A percentile compares a stretch with the other conserved stretches of the same genome.
Conservation (phyloP, 1,284 basidiomycete species). For the Phaffia rhodozyma region DNA sequence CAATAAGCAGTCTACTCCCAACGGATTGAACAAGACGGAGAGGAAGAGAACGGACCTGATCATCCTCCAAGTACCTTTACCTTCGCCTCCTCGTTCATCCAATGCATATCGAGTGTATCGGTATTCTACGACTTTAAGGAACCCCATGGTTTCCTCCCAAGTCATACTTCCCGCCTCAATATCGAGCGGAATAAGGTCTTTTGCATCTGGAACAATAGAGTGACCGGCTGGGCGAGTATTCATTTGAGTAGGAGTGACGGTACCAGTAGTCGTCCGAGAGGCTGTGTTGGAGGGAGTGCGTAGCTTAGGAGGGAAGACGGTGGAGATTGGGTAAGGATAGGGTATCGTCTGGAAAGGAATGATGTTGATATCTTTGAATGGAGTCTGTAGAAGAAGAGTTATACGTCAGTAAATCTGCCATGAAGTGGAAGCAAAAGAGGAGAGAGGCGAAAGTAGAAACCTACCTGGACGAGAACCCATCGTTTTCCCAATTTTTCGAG, state of each 20-base stretch:
- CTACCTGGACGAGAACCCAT: slow-evolving; percentile 76
- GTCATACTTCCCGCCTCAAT: slow-evolving; percentile 31
- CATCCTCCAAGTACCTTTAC: slow-evolving; percentile 61
- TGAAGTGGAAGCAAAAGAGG: not conserved
- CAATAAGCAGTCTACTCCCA: slow-evolving; percentile 12
- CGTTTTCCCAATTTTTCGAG: slow-evolving; percentile 51
- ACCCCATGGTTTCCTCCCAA: slow-evolving; percentile 34
- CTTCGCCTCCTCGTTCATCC: slow-evolving; percentile 51
- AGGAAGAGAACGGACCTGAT: slow-evolving; percentile 46
- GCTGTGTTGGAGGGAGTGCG: slow-evolving; percentile 10
- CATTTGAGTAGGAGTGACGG: slow-evolving; percentile 17
- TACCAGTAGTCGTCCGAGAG: slow-evolving; percentile 15
- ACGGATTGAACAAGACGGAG: not conserved
- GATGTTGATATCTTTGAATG: slow-evolving; percentile 66
- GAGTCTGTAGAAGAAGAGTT: slow-evolving; percentile 45
- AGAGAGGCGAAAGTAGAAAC: slow-evolving; percentile 25
- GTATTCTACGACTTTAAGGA: slow-evolving; percentile 47
- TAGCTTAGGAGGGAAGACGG: slow-evolving; percentile 49
- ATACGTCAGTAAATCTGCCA: slow-evolving; percentile 11
- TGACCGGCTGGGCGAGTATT: not conserved
- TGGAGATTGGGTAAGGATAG: slow-evolving; percentile 66
- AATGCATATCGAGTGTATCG: slow-evolving; percentile 85
- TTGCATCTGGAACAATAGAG: slow-evolving; percentile 25
- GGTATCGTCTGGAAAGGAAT: slow-evolving; percentile 54
- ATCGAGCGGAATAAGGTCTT: slow-evolving; percentile 29